A percentile compares a stretch with the other conserved stretches of the same genome.
These are phyloP conservation scores for Silybum marianum DNA, from an alignment of 129 eudicot species.

Conservation along the genomic window DNA sequence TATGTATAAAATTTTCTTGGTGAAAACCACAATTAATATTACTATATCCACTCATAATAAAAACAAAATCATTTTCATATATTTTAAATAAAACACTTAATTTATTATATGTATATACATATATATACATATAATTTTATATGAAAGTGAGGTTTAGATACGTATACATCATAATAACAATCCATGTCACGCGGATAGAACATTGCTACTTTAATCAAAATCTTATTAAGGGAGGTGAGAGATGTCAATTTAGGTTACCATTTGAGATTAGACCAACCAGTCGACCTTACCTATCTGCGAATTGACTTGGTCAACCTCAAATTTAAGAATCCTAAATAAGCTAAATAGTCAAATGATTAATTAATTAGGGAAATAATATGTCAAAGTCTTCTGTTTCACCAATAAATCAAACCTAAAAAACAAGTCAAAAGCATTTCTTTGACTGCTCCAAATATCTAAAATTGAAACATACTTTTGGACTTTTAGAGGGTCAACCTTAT, in stretches of 20 bases:
- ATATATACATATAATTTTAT: neutral
- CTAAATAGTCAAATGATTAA: slow-evolving; percentile 27
- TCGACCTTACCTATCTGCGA: slow-evolving; percentile 14
- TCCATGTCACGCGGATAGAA: slow-evolving; percentile 29
- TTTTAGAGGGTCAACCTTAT: neutral
- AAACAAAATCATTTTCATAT: neutral
- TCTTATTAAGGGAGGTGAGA: neutral
- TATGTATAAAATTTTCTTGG: neutral
- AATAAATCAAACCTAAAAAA: neutral
- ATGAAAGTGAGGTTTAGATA: neutral
- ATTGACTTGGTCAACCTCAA: slow-evolving; percentile 26
- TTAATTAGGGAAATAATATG: slow-evolving; percentile 3
- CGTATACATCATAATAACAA: slow-evolving; percentile 14
- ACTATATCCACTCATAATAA: neutral
- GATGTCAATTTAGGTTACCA: slow-evolving; percentile 29
- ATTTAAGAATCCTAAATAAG: neutral
- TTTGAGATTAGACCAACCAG: slow-evolving; percentile 31
- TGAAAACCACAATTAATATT: neutral
- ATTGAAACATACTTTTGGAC: neutral
- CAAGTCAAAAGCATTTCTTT: slow-evolving; percentile 11
- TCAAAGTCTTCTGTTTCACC: slow-evolving; percentile 26
- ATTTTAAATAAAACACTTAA: too few relatives aligned
- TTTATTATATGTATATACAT: too few relatives aligned
- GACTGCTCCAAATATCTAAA: neutral
- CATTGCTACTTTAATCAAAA: slow-evolving; percentile 26